phyloP scores from a whole-genome alignment of 1,284 basidiomycete species.

The Cutaneotrichosporon sp. region DNA sequence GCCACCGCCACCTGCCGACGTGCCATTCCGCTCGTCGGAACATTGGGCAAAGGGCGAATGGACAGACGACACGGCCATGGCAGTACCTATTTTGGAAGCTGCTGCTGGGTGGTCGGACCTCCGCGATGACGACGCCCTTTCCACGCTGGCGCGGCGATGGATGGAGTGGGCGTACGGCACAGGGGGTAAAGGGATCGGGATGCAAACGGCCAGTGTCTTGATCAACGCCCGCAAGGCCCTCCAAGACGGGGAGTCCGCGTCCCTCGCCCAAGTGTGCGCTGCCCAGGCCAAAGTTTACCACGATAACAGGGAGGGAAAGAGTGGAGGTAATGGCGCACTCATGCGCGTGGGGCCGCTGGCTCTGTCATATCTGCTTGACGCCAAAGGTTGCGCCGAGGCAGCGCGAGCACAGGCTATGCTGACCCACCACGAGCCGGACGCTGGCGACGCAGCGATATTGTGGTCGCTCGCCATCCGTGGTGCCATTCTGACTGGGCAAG shows the following conservation, averaged over 20 bases:
- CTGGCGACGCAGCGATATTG: conserved; percentile 5
- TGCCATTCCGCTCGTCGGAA: not conserved
- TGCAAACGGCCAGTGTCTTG: not conserved
- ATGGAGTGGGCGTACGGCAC: not conserved
- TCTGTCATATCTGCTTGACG: not conserved
- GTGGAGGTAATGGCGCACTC: conserved; percentile 3
- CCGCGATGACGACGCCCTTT: not conserved
- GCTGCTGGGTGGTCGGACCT: conserved; percentile 1
- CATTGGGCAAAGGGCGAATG: conserved; percentile 1
- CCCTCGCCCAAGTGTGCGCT: not conserved
- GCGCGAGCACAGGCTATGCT: conserved; percentile 1
- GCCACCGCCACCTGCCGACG: not conserved
- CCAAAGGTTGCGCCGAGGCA: not conserved
- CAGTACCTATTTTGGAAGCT: conserved; percentile 8
- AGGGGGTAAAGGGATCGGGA: conserved; percentile 3
- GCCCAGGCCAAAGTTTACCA: not conserved
- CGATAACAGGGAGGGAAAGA: not conserved
- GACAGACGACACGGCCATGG: conserved; percentile 14
- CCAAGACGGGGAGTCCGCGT: not conserved
- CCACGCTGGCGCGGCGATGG: conserved; percentile 7
- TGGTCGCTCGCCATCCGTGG: conserved; percentile 4
- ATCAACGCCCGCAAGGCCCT: not conserved
- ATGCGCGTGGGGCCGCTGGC: conserved; percentile 10
- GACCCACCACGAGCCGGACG: conserved; percentile 5
- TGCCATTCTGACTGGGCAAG: conserved; percentile 3